Conservation (phyloP, 1,284 basidiomycete genomes). For the Agaricales sp. region DNA sequence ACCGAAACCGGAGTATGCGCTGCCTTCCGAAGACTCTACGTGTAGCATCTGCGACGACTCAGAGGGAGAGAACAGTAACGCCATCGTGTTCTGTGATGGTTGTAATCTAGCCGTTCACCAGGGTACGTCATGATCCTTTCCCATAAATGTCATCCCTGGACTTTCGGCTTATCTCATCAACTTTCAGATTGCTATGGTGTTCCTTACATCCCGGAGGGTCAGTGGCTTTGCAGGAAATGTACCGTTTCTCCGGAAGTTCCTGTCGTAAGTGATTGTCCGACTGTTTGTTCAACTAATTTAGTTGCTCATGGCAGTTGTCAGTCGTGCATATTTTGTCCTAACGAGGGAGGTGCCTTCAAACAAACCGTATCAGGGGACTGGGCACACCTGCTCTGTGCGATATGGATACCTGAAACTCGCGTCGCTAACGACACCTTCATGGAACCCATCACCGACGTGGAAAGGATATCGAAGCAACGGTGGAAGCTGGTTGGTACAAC, state of each 20-base stretch:
- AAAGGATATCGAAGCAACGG: slow-evolving; percentile 81
- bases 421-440: slow-evolving; percentile 96
- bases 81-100: slow-evolving; percentile 99
- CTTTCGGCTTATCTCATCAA: background rate
- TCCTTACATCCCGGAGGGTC: slow-evolving; percentile 98
- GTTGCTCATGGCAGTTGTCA: slow-evolving; percentile 20
- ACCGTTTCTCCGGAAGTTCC: slow-evolving; percentile 96
- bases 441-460: slow-evolving; percentile 93
- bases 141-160: background rate
- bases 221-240: slow-evolving; percentile 98
- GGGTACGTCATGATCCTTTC: slow-evolving; percentile 39
- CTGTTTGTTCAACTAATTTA: background rate
- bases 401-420: slow-evolving; percentile 95
- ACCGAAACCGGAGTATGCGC: slow-evolving; percentile 71
- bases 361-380: slow-evolving; percentile 91
- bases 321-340: slow-evolving; percentile 92
- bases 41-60: slow-evolving; percentile 98
- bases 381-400: slow-evolving; percentile 95
- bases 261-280: slow-evolving; percentile 56
- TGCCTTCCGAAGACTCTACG: slow-evolving; percentile 88
- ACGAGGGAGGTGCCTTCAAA: slow-evolving; percentile 97
- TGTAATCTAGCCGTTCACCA: slow-evolving; percentile 99
- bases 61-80: slow-evolving; percentile 97
- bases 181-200: slow-evolving; percentile 92
- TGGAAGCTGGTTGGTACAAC: slow-evolving; percentile 78